Base-by-base conservation (phyloP, 1,139 yeast species). In the Taiozyma sp. region DNA sequence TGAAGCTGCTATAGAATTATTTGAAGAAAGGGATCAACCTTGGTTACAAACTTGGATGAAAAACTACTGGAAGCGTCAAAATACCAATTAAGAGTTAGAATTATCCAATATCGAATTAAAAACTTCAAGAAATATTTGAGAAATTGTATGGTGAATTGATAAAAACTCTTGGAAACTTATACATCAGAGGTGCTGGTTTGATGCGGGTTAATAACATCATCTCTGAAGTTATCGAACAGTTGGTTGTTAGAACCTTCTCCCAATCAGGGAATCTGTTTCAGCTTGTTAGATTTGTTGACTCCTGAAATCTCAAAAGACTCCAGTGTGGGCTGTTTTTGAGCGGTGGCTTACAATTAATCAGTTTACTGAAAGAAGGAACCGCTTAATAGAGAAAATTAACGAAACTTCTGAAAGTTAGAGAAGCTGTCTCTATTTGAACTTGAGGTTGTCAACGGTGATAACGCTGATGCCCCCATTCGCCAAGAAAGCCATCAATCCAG, bases 251-350 rank as follows among this genome's bases (percentile, higher is more conserved):
- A 75, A 93, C 99, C 47, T 93, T 91, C 80, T 87, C 96, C 55
- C 99, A 93, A 75, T 88, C 88, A 74, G 99, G 93, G 19, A 75
- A 93, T 93, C 99, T 98, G 99, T 46, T 93, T 93, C 83, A 93
- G 93, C 77, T 80, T 93, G 64, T 78, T 93, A 64, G 99, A 99
- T 71, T 80, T 93, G 62, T 76, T 93, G 81, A 85, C 95, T 52
- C 96, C 97, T 50, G 82, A 84, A 60, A 80, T 93, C 61, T 72
- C 98, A 93, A 77, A 86, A 84, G 66, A 83, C 86, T 60, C 98
- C 99, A 53, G 90, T 93, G 51, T 84, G 89, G 86, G 99, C 99
- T 56, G 99, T 93, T 69, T 82, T 93, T 19, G 76, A 95, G 93
- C 69, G 99, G 99, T 79, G 99, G 99, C 61, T 83, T 95, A 75